Evolutionary conservation across 2,329 filamentous ascomycete genomes (phyloP).

Genomic region (Penicillium sp.): DNA sequence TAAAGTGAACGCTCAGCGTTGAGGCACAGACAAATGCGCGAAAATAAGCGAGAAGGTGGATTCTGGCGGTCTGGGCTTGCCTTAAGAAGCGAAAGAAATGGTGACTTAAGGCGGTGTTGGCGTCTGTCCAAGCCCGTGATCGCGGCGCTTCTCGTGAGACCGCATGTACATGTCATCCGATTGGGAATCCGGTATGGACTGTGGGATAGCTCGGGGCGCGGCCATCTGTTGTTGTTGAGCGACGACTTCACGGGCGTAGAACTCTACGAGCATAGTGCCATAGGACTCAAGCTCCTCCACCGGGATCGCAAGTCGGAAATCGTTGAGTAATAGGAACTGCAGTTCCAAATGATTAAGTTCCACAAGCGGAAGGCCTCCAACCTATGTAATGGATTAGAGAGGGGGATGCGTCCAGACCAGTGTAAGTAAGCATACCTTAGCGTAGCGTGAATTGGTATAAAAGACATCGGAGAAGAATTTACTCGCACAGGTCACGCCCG

Average conservation of each 20-base stretch:
- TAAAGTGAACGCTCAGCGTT: slow-evolving; percentile 10
- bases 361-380: slow-evolving; percentile 84
- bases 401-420: background rate
- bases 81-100: background rate
- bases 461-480: slow-evolving; percentile 99
- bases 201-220: slow-evolving; percentile 19
- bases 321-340: slow-evolving; percentile 92
- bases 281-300: slow-evolving; percentile 96
- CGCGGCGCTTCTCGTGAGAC: slow-evolving; percentile 25
- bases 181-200: slow-evolving; percentile 15
- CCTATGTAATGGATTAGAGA: slow-evolving; percentile 52
- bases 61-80: background rate
- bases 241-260: slow-evolving; percentile 89
- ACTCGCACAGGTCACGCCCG: slow-evolving; percentile 95
- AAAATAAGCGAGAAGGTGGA: background rate
- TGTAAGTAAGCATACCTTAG: slow-evolving; percentile 68
- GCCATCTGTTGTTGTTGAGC: slow-evolving; percentile 52
- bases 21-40: background rate
- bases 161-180: slow-evolving; percentile 37
- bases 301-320: slow-evolving; percentile 88
- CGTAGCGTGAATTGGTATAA: slow-evolving; percentile 98
- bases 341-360: slow-evolving; percentile 96
- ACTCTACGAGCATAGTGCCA: slow-evolving; percentile 97
- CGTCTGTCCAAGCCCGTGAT: slow-evolving; percentile 31
- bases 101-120: slow-evolving; percentile 30